Evolutionary conservation across 108 stramenopile species (phyloP).

Genomic region (Parietichytrium sp.): DNA sequence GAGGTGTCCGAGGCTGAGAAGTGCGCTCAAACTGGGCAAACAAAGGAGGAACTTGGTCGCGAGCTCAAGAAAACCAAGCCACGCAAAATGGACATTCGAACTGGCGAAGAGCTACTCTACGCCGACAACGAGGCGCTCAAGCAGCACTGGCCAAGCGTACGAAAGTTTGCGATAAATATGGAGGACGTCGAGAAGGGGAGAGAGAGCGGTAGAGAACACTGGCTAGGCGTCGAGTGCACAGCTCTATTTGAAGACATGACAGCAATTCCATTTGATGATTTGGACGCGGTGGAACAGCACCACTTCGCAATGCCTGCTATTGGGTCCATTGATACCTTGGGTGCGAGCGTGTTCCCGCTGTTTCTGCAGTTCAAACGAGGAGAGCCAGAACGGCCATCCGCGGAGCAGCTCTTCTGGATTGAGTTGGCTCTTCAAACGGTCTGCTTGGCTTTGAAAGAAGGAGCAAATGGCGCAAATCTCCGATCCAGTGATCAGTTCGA

Average conservation of each 20-base stretch:
- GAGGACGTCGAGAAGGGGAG: constrained; percentile 8
- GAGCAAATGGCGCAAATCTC: no score
- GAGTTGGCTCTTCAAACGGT: no score
- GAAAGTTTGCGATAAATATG: neutral
- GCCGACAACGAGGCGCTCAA: neutral
- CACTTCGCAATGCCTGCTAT: neutral
- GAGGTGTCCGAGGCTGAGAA: neutral
- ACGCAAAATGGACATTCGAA: constrained; percentile 34
- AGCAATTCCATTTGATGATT: neutral
- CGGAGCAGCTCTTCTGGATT: no score
- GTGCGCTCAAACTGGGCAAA: neutral
- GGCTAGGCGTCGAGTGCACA: neutral
- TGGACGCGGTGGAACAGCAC: neutral
- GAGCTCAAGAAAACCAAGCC: neutral
- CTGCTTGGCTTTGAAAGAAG: no score
- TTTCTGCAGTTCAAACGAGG: neutral
- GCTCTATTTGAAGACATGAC: constrained; percentile 10
- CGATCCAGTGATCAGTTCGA: no score
- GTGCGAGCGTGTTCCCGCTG: neutral
- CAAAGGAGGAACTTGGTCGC: neutral
- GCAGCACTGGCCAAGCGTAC: constrained; percentile 9
- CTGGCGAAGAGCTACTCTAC: constrained; percentile 1
- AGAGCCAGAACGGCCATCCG: no score
- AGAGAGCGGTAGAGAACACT: neutral
- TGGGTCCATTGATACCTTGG: neutral